phyloP scores from a whole-genome alignment of 176 grass and related monocot genomes.

The Rhipidocladum racemiflorum region DNA sequence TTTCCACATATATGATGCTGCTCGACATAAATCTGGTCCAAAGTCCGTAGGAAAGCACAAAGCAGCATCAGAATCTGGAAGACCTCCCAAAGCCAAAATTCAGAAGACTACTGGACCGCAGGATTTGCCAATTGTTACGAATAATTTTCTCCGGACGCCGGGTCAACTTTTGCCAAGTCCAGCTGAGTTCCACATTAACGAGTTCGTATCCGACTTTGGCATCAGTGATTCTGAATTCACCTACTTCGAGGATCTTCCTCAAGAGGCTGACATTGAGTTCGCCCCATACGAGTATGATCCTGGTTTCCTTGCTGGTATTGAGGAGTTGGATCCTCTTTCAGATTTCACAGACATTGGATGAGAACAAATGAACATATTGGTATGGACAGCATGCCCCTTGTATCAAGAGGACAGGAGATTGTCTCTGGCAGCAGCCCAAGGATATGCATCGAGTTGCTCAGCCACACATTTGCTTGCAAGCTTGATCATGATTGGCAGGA shows the following conservation, averaged over 20 bases:
- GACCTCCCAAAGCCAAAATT: conserved; percentile 66
- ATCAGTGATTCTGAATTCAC: conserved; percentile 49
- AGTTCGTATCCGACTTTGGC: conserved; percentile 45
- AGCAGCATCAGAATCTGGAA: conserved; percentile 53
- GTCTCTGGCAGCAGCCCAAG: conserved; percentile 28
- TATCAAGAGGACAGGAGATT: conserved; percentile 29
- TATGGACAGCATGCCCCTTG: background rate
- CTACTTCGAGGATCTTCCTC: conserved; percentile 11
- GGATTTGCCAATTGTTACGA: conserved; percentile 31
- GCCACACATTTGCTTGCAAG: background rate
- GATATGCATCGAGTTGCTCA: background rate
- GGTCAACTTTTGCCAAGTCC: conserved; percentile 18
- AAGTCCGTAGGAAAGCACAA: conserved; percentile 79
- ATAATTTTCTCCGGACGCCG: conserved; percentile 38
- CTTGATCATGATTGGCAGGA: conserved; percentile 28
- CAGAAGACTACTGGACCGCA: conserved; percentile 54
- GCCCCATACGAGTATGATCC: conserved; percentile 50
- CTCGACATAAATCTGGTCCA: conserved; percentile 46
- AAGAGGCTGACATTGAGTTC: conserved; percentile 33
- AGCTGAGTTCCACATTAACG: conserved; percentile 41
- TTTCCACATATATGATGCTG: conserved; percentile 50
- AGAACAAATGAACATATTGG: conserved; percentile 18
- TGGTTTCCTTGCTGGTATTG: conserved; percentile 50
- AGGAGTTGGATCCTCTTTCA: conserved; percentile 61
- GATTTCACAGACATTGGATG: conserved; percentile 89